Evolutionary conservation across 306 rosid species (phyloP), one percentile per base, ranked within the genome.

Genomic region (Sphenostylis stenocarpa): DNA sequence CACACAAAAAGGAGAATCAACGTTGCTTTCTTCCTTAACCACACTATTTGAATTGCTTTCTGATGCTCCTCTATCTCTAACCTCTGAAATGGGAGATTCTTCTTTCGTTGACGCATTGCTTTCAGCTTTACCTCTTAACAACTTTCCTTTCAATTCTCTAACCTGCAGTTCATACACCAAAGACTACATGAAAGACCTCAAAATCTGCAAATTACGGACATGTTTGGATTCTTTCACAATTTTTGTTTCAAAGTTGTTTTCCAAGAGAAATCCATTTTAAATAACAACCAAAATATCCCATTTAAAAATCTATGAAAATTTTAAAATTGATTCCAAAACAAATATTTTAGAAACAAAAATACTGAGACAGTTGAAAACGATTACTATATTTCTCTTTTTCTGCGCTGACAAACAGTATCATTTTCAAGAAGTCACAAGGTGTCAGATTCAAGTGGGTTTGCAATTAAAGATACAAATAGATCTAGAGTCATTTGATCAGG

Each of bases 101-200:
- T 77, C 88, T 72, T 85, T 82, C 15, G 33, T 73, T 26, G 67
- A 79, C 31, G 49, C 72, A 44, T 69, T 81, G 57, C 79, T 78
- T 43, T 76, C 86, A 72, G 26, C 24, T 19, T 29, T 45, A 3
- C 77, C 87, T 71, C 81, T 70, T 36, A 52, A 38, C 47, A 81
- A 5, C 45, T 86, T 89, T 36, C 14, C 89, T 64, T 85, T 89
- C 81, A 91, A 31, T 49, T 81, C 84, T 73, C 78, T 83, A n/a
- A 89, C 41, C 97, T 91, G 81, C 72, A 83, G 64, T 49, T 8
- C 56, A 51, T 45, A 67, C 53, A 55, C 57, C 41, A 43, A 39
- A 26, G 7, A 14, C 63, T 1, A 13, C 8, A 26, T 43, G 21
- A 19, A 26, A 51, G 29, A 19, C 36, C 39, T 20, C 33, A 72